A percentile compares a stretch with the other conserved stretches of the same genome.
phyloP scores from a whole-genome alignment of 2,329 filamentous ascomycete species.

The Aureobasidium lini region DNA sequence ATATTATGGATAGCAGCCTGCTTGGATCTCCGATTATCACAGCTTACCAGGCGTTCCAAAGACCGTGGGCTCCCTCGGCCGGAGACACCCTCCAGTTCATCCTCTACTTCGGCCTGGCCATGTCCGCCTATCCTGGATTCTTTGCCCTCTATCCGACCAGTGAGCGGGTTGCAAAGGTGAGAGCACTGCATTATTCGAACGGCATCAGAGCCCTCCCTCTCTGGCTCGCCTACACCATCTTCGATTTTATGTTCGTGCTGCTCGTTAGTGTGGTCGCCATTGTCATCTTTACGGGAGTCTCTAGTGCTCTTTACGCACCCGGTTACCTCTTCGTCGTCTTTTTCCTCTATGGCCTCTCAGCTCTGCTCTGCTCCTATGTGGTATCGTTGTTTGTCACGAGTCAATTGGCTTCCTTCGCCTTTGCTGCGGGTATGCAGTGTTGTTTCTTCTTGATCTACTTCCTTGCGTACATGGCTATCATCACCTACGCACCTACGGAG shows the following conservation, averaged over 20 bases:
- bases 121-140: conserved; percentile 74
- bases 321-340: conserved; percentile 78
- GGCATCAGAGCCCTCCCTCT: conserved; percentile 74
- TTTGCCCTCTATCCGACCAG: conserved; percentile 84
- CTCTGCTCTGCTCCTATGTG: conserved; percentile 69
- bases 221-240: conserved; percentile 74
- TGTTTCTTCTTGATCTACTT: conserved; percentile 42
- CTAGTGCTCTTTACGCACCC: conserved; percentile 65
- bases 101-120: conserved; percentile 71
- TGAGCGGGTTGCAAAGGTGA: conserved; percentile 70
- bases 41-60: conserved; percentile 67
- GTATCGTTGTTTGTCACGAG: conserved; percentile 72
- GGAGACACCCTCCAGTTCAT: conserved; percentile 72
- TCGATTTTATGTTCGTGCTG: conserved; percentile 72
- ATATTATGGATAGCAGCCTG: conserved; percentile 78
- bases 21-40: conserved; percentile 63
- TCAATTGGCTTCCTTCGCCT: conserved; percentile 77
- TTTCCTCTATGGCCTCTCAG: conserved; percentile 70
- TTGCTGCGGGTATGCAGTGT: conserved; percentile 69
- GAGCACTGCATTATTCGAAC: conserved; percentile 84
- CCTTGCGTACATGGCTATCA: conserved; percentile 30
- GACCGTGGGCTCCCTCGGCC: conserved; percentile 60
- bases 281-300: conserved; percentile 58
- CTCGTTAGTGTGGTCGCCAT: conserved; percentile 58
- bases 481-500: conserved; percentile 63